Evolutionary conservation across 352 stramenopile genomes (phyloP).

Genomic region (Elongisporangium prolatum): DNA sequence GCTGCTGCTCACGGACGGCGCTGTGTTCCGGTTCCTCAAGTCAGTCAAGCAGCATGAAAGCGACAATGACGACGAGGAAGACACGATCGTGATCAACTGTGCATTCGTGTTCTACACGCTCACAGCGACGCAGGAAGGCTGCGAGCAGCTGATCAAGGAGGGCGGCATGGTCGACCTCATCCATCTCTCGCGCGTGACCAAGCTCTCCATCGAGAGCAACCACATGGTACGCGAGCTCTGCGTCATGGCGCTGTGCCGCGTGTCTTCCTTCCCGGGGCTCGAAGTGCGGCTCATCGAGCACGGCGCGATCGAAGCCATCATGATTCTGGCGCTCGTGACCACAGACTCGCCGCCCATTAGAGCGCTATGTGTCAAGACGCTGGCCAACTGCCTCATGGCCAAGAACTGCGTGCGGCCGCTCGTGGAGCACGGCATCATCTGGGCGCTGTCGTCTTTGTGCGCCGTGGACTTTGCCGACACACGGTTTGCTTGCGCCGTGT

Average conservation of each 20-base stretch:
- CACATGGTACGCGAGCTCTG: constrained; percentile 61
- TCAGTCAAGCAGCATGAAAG: constrained; percentile 33
- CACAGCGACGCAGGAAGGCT: constrained; percentile 58
- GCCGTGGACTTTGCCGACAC: constrained; percentile 49
- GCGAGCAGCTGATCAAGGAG: constrained; percentile 71
- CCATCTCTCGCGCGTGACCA: constrained; percentile 42
- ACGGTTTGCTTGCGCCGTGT: constrained; percentile 54
- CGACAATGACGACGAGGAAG: constrained; percentile 19
- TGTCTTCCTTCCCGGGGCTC: constrained; percentile 60
- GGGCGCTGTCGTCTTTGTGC: constrained; percentile 67
- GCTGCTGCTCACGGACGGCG: constrained; percentile 45
- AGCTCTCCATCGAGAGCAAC: constrained; percentile 26
- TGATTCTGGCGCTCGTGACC: constrained; percentile 70
- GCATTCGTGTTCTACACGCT: constrained; percentile 66
- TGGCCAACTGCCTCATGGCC: constrained; percentile 71
- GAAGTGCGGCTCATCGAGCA: constrained; percentile 67
- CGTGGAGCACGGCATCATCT: constrained; percentile 73
- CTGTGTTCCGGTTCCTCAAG: constrained; percentile 54
- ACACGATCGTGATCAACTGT: constrained; percentile 63
- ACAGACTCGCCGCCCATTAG: constrained; percentile 65
- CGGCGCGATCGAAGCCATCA: constrained; percentile 58
- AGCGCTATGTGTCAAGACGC: constrained; percentile 60
- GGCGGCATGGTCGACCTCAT: constrained; percentile 67
- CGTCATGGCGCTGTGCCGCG: constrained; percentile 59
- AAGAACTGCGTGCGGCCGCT: constrained; percentile 60